phyloP scores from a whole-genome alignment of 2,329 filamentous ascomycete species.

The Fusarium sp. region DNA sequence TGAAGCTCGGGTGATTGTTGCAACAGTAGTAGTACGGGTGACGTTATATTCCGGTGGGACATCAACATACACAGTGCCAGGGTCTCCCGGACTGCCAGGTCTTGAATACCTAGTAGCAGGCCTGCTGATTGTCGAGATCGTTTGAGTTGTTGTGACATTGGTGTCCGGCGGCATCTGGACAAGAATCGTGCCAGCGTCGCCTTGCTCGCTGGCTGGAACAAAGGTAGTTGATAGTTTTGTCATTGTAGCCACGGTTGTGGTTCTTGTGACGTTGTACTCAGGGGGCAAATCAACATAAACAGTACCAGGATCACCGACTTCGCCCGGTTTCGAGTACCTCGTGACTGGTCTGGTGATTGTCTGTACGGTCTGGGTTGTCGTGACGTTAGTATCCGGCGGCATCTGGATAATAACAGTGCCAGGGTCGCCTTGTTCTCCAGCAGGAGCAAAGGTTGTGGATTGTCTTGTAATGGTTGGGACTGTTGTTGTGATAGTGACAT shows the following conservation, averaged over 20 bases:
- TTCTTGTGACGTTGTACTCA: conserved; percentile 15
- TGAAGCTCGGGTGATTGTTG: conserved; percentile 8
- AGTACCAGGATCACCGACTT: conserved; percentile 14
- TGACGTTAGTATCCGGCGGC: conserved; percentile 10
- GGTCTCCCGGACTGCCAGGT: conserved; percentile 5
- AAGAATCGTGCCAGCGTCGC: conserved; percentile 22
- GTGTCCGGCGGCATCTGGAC: conserved; percentile 16
- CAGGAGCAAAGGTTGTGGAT: conserved; percentile 8
- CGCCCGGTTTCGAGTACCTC: conserved; percentile 4
- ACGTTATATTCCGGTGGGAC: conserved; percentile 25
- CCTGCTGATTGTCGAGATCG: conserved; percentile 10
- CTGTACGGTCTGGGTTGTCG: conserved; percentile 14
- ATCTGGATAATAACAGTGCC: conserved; percentile 14
- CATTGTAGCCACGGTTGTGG: conserved; percentile 11
- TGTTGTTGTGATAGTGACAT: conserved; percentile 25
- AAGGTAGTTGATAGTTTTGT: conserved; percentile 8
- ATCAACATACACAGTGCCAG: conserved; percentile 12
- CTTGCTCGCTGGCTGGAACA: conserved; percentile 10
- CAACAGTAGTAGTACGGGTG: conserved; percentile 5
- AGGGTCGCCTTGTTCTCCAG: conserved; percentile 16
- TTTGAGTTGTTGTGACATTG: conserved; percentile 23
- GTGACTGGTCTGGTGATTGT: conserved; percentile 15
- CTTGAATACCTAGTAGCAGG: conserved; percentile 4
- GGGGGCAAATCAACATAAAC: conserved; percentile 21
- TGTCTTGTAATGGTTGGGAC: conserved; percentile 8